These are phyloP conservation scores for Dictyostelium citrinum DNA, from an alignment of 78 protist species.

Conservation along the genomic window DNA sequence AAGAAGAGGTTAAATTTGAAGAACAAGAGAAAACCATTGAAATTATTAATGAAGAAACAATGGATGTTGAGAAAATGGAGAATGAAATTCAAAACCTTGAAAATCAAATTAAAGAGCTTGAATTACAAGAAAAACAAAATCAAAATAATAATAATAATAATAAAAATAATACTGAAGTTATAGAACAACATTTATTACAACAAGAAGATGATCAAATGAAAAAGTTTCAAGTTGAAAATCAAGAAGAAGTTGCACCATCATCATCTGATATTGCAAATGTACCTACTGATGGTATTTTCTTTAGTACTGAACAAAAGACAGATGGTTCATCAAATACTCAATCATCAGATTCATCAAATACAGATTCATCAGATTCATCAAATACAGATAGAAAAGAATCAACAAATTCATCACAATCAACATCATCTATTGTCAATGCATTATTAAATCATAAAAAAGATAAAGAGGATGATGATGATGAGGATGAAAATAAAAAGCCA, in stretches of 20 bases:
- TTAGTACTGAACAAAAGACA: constrained; percentile 5
- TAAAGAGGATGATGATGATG: not conserved
- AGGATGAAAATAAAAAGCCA: not conserved
- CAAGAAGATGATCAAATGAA: not conserved
- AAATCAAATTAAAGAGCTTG: constrained; percentile 6
- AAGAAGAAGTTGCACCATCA: not conserved
- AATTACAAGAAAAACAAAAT: not conserved
- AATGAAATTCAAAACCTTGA: not conserved
- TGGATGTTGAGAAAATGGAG: not conserved
- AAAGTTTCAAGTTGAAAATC: not conserved
- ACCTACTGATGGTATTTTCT: not conserved
- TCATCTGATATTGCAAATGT: not conserved
- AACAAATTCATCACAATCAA: not conserved
- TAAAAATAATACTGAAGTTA: not conserved
- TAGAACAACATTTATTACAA: not conserved
- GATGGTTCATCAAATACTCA: not conserved
- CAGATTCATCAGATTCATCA: not conserved
- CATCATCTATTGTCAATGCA: not conserved
- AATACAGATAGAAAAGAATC: not conserved
- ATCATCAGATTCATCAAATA: not conserved
- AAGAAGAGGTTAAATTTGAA: not conserved
- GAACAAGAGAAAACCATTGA: not conserved
- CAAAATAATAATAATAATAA: not conserved
- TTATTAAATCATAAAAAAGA: not conserved
- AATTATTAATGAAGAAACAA: not conserved